Evolutionary conservation across 805 yeast genomes (phyloP), one percentile per base, ranked within the genome.

Genomic region (Suhomyces canberraensis): DNA sequence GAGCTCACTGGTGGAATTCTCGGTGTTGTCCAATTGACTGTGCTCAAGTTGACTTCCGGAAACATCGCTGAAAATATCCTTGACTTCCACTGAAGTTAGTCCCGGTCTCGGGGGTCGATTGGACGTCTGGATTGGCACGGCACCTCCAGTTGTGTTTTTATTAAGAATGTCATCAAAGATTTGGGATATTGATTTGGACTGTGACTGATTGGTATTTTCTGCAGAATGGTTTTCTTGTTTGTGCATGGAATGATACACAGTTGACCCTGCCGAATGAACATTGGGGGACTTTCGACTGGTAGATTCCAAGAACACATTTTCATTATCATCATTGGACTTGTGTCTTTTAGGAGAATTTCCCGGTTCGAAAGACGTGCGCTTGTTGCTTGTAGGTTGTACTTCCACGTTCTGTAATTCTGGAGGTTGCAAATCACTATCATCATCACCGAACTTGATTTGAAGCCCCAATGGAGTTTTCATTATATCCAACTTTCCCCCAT

Each of bases 271-370:
- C 3, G 61, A 51, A 28, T 40, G 47, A 34, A 38, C 46, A 17
- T 40, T 42, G 21, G 44, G 25, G 21, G 39, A 33, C 11, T 36
- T 48, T 16, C 25, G 9, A 29, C 16, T 25, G 8, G 27, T 13
- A 13, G 17, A 5, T 17, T 64, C 70, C 35, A 64, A 46, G 37
- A 66, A 65, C 11, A 65, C 64, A 38, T 65, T 64, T 16, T 55
- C 59, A 19, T 51, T 52, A 32, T 52, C 60, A 22, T 51, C 51
- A 18, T 44, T 14, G 27, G 29, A 21, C 15, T 25, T 8, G 14
- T 6, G 6, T 13, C 14, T 8, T n/a, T 24, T 24, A 5, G 11
- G 6, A 6, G 26, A 24, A n/a, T 6, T 9, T 8, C 9, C 13
- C 11, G 26, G 13, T 5, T 8, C 6, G 14, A 8, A 8, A 8